Conservation (phyloP, 163 green algal species). For the Scenedesmus sp. region DNA sequence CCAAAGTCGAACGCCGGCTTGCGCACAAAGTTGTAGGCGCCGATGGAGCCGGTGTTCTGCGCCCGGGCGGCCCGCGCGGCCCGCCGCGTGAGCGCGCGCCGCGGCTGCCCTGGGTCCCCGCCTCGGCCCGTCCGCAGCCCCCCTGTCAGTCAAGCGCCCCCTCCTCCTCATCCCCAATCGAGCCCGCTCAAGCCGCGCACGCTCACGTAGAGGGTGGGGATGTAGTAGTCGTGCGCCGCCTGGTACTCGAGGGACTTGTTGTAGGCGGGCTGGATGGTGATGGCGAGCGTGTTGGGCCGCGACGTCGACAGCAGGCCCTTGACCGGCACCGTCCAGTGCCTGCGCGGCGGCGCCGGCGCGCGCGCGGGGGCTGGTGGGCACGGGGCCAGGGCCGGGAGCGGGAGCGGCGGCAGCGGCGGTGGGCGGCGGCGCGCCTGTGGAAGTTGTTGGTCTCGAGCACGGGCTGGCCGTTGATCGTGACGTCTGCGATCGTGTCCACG, state of each 20-base stretch:
- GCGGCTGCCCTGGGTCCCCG: no score
- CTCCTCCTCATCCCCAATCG: no score
- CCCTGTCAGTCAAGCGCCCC: no score
- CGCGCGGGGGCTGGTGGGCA: no score
- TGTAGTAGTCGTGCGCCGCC: constrained; percentile 63
- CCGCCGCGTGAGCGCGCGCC: no score
- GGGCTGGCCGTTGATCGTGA: constrained; percentile 62
- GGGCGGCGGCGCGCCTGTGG: constrained; percentile 56
- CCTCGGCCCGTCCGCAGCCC: no score
- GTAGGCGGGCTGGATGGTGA: constrained; percentile 65
- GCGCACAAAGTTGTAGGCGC: constrained; percentile 72
- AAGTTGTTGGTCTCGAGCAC: constrained; percentile 59
- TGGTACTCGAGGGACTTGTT: constrained; percentile 42
- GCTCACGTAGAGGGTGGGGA: constrained; percentile 65
- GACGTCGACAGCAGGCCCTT: constrained; percentile 37
- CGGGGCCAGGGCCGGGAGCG: neutral
- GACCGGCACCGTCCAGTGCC: constrained; percentile 52
- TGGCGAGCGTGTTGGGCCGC: constrained; percentile 52
- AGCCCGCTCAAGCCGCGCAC: no score
- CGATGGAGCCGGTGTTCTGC: constrained; percentile 41
- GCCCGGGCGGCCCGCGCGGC: no score
- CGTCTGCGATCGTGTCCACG: constrained; percentile 66
- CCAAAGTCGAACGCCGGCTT: constrained; percentile 86
- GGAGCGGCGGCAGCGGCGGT: neutral
- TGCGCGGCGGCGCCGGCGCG: no score